Base-by-base conservation (phyloP, 441 rosid genomes). In the Populus trichocarpa region DNA sequence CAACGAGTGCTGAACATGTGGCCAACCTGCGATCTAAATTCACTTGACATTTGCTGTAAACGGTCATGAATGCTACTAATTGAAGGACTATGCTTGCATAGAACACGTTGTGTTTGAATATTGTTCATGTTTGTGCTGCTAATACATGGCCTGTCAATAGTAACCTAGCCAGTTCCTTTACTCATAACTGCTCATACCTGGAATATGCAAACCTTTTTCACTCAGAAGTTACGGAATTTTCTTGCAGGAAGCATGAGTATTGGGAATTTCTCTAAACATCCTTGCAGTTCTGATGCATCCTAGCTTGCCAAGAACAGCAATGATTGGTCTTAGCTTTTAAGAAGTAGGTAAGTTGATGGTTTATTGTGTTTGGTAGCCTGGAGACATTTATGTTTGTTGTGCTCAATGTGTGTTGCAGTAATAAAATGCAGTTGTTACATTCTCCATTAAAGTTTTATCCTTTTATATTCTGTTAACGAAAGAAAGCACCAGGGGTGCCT, bases 401-500 rank as follows among this genome's bases (percentile, higher is more conserved):
- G 78, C 76, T 22, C 35, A 22, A 77, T 10, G 72, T 65, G 75
- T 64, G 74, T 70, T 71, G 75, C 75, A 25, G 81, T 77, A 81
- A 85, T 84, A 83, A 78, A 74, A 82, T 67, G 73, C n/a, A 75
- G 68, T 69, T 42, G 61, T 33, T 59, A 67, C 33, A 28, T 70
- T 61, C 30, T 78, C 77, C 73, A 33, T 20, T 36, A 46, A 42
- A 67, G 64, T 20, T 40, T 68, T 32, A 18, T 76, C 18, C 63
- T 20, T 20, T 23, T 28, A 64, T 30, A 76, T 46, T 65, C 57
- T 77, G 84, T 92, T 96, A 89, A 94, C 95, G 67, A 80, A 61
- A 83, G 70, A 86, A 86, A 81, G 98, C 98, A 94, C 97, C 97
- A 83, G 99, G 98, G 98, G 96, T 94, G 99, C 93, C 96, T 90